Evolutionary conservation across 1,139 yeast genomes (phyloP), one percentile per base, ranked within the genome.

Genomic region (Debaryomyces fabryi): DNA sequence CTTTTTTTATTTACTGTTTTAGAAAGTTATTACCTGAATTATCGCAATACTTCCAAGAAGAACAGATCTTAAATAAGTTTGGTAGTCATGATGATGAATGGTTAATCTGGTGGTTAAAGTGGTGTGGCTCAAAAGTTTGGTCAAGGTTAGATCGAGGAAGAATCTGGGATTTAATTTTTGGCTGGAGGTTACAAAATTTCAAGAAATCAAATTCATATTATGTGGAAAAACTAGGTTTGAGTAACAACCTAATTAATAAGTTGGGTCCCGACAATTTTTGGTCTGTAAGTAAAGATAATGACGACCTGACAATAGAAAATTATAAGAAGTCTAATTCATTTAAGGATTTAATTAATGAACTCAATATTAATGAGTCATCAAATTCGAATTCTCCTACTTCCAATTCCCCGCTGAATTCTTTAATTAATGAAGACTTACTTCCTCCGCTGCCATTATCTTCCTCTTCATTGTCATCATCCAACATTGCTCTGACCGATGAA

Each of bases 51-150:
- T 82, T 92, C 56, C 86, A 83, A 42, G 96, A 90, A 59, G 97
- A 92, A 59, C 93, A 87, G 52, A 82, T 87, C 35, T 68, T 88
- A 46, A 75, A 81, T 48, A 79, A 84, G 41, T 73, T 80, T 54
- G 85, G 85, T 36, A 72, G 81, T 43, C 78, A 81, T 48, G 92
- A 89, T 57, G 95, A 88, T 58, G 95, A 88, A 60, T 92, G 97
- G 97, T 72, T 91, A 33, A 78, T 89, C 34, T 92, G 97, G 96
- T 92, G 97, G 97, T 73, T 91, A 54, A 89, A 91, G 62, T 91
- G 89, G 77, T 82, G 89, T 60, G 97, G 97, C n/a, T 81, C 95
- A 10, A 88, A 88, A 65, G 92, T 87, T 7, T 85, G 96, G 82
- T 86, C 92, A 46, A 78, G 86, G 52, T 77, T 78, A 53, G 97